phyloP scores from a whole-genome alignment of 2,329 filamentous ascomycete genomes.

The Thermothelomyces thermophilus region DNA sequence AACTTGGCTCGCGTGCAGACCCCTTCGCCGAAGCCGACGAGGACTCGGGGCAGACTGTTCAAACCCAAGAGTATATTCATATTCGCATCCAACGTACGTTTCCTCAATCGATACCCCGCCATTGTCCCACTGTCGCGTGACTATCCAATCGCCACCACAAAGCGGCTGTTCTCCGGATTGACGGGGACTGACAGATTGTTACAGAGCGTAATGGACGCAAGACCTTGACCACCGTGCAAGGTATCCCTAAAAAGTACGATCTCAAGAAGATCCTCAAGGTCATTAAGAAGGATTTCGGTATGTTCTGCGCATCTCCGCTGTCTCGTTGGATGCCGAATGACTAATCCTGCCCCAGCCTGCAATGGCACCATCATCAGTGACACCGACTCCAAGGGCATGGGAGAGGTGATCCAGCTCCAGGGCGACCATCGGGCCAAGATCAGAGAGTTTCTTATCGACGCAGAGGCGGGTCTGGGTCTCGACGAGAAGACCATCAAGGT shows the following conservation, averaged over 20 bases:
- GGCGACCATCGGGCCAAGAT: conserved; percentile 99
- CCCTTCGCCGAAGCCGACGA: conserved; percentile 99
- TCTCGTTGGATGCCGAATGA: background rate
- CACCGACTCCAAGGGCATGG: conserved; percentile 65
- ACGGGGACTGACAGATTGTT: conserved; percentile 1
- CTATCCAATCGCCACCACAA: background rate
- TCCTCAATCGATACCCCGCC: background rate
- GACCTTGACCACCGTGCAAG: conserved; percentile 99
- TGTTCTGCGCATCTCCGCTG: conserved; percentile 27
- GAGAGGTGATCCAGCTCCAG: conserved; percentile 99
- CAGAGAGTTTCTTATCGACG: conserved; percentile 93
- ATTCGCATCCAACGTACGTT: conserved; percentile 97
- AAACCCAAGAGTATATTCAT: conserved; percentile 97
- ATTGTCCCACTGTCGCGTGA: conserved; percentile 8
- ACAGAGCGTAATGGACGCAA: conserved; percentile 99
- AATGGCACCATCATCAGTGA: conserved; percentile 99
- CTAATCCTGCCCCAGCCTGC: conserved; percentile 58
- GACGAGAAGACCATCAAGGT: conserved; percentile 98
- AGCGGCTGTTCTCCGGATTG: background rate
- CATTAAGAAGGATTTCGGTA: conserved; percentile 99
- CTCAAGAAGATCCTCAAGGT: conserved; percentile 99
- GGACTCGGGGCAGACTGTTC: conserved; percentile 91
- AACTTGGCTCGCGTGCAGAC: conserved; percentile 52
- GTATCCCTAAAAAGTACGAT: conserved; percentile 97
- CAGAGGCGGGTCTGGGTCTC: conserved; percentile 88